Evolutionary conservation across 2,329 filamentous ascomycete genomes (phyloP).

Genomic region (Teratosphaeria pseudoeucalypti): DNA sequence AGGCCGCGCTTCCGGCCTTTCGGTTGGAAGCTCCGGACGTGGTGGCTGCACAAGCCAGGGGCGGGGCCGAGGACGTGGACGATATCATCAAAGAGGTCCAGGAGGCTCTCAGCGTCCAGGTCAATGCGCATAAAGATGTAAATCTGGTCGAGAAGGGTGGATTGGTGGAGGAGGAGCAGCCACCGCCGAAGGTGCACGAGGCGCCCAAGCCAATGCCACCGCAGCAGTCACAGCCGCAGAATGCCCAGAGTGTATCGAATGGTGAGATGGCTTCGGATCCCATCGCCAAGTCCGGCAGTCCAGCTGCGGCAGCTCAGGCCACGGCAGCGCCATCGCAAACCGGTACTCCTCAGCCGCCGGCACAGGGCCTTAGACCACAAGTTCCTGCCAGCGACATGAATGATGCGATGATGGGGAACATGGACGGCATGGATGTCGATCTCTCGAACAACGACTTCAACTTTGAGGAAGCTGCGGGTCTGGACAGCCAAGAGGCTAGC

Average conservation of each 20-base stretch:
- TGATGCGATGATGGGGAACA: constrained; percentile 10
- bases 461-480: constrained; percentile 5
- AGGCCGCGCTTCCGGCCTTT: constrained; percentile 29
- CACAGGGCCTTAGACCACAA: neutral
- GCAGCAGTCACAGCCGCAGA: neutral
- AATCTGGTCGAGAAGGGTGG: constrained; percentile 25
- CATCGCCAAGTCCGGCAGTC: neutral
- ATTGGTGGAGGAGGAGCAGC: constrained; percentile 21
- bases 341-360: neutral
- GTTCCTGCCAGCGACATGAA: constrained; percentile 29
- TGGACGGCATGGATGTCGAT: constrained; percentile 18
- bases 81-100: constrained; percentile 70
- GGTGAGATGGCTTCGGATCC: neutral
- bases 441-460: constrained; percentile 6
- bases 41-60: constrained; percentile 24
- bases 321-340: constrained; percentile 1
- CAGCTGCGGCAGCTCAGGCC: neutral
- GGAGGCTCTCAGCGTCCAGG: constrained; percentile 53
- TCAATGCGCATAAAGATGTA: constrained; percentile 32
- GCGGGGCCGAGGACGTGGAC: constrained; percentile 48
- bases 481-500: neutral
- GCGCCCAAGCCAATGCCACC: constrained; percentile 1
- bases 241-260: neutral
- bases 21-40: constrained; percentile 37
- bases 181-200: constrained; percentile 5